Base-by-base conservation (phyloP, 225 moss, liverwort and hornwort species). In the Asterella californica region DNA sequence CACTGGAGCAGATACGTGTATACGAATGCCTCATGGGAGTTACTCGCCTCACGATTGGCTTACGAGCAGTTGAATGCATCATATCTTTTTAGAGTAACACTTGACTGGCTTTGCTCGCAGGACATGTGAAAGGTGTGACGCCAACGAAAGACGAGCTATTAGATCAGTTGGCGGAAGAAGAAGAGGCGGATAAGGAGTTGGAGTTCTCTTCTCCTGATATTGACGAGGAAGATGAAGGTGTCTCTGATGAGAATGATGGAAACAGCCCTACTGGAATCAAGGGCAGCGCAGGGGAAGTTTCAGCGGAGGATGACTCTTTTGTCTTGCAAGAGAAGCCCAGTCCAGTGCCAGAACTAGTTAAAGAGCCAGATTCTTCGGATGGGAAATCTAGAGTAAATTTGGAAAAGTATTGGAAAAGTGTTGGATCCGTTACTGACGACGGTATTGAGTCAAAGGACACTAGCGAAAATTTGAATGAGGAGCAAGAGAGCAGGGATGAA, bases 111-210 rank as follows among this genome's bases (percentile, higher is more conserved):
- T n/a, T 53, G 11, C 32, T 30, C 59, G 79, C 86, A 92, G 92
- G 94, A 75, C 92, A 92, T 66, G 84, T 94, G 83, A 96, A 96
- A 83, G 94, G 96, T 52, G 87, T 91, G 36, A 91, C 96, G 32
- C 92, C 96, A n/a, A 90, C 94, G 37, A 92, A 89, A 48, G 87
- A 88, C 36, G 92, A 92, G 18, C 76, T 94, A 18, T 42, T 91
- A 11, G 79, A 86, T 34, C 82, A 90, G 54, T 72, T 92, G 76
- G 87, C 83, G 52, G 71, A 80, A 67, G 92, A 93, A 37, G 87
- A 87, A 77, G 76, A 83, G 27, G 88, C 91, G 62, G 90, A 95
- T 80, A 89, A 79, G 2, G 82, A 85, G 22, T 81, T 95, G 2
- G 92, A 84, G 0, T 45, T 72, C 0, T n/a, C 38, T 69, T 21